Conservation (phyloP, 164 flowering plant genomes). For the Magnolia changhungtana region DNA sequence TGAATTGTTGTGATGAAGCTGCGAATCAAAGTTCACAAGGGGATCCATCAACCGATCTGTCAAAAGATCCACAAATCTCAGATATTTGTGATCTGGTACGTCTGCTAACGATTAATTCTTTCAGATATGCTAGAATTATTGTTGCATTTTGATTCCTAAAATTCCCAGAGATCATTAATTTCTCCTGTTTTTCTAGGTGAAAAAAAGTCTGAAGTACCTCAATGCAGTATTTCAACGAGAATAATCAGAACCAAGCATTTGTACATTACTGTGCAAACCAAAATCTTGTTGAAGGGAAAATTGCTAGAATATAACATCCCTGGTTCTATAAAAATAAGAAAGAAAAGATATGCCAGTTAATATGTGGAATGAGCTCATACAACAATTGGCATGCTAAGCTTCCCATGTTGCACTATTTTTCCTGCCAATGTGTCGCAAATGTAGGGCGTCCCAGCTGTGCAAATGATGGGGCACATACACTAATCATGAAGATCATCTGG, state of each 20-base stretch:
- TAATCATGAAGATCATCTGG: too few relatives aligned
- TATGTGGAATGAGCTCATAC: too few relatives aligned
- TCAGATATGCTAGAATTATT: not conserved
- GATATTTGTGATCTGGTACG: conserved; percentile 15
- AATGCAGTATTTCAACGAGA: not conserved
- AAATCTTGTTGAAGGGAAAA: too few relatives aligned
- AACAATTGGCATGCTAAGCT: too few relatives aligned
- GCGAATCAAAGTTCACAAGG: conserved; percentile 4
- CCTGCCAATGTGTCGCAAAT: too few relatives aligned
- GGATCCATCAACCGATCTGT: conserved; percentile 18
- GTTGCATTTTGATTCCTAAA: not conserved
- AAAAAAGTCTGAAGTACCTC: not conserved
- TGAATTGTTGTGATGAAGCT: conserved; percentile 15
- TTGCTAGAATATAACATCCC: too few relatives aligned
- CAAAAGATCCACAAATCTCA: conserved; percentile 18
- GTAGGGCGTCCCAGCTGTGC: too few relatives aligned
- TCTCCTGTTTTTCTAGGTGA: not conserved
- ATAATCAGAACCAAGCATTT: not conserved
- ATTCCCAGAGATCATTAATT: not conserved
- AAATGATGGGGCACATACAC: too few relatives aligned
- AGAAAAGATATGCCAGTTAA: too few relatives aligned
- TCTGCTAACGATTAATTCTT: not conserved
- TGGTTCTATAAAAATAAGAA: too few relatives aligned
- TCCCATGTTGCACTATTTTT: too few relatives aligned
- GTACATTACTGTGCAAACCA: too few relatives aligned